These are phyloP conservation scores for Clavariopsis aquatica DNA, from an alignment of 495 filamentous ascomycete species.

Conservation along the genomic window DNA sequence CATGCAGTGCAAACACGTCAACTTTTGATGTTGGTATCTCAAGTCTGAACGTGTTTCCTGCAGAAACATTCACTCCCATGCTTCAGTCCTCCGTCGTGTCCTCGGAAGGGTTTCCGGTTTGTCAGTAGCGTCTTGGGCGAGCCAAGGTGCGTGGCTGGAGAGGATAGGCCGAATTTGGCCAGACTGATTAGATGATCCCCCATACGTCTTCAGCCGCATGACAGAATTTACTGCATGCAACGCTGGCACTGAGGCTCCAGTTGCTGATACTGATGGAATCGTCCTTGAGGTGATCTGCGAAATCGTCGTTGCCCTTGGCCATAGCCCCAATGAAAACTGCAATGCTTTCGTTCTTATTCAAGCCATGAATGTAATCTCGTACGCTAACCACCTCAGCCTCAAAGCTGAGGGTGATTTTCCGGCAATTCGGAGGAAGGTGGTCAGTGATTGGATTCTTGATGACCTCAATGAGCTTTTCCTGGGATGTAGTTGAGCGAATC, in stretches of 20 bases:
- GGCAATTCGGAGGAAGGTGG: conserved; percentile 93
- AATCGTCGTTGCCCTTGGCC: conserved; percentile 94
- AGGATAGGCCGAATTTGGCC: conserved; percentile 23
- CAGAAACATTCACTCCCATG: conserved; percentile 32
- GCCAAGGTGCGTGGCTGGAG: conserved; percentile 21
- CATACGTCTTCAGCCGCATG: conserved; percentile 96
- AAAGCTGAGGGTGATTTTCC: conserved; percentile 93
- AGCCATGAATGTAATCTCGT: conserved; percentile 78
- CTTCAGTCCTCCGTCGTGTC: conserved; percentile 20
- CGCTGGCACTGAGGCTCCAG: conserved; percentile 92
- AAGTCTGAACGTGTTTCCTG: conserved; percentile 44
- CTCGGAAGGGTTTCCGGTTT: background rate
- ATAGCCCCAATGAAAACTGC: conserved; percentile 98
- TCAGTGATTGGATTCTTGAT: conserved; percentile 97
- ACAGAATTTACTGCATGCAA: conserved; percentile 98
- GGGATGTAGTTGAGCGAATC: conserved; percentile 91
- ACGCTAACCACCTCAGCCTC: conserved; percentile 85
- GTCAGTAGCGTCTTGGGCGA: conserved; percentile 7
- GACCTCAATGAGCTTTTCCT: conserved; percentile 95
- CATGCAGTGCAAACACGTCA: conserved; percentile 38
- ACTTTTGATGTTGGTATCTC: conserved; percentile 58
- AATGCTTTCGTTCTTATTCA: conserved; percentile 82
- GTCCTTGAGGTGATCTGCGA: conserved; percentile 91
- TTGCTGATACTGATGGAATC: conserved; percentile 98
- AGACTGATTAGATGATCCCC: conserved; percentile 73